Evolutionary conservation across 2,329 filamentous ascomycete species (phyloP).

Genomic region (Parascedosporium putredinis): DNA sequence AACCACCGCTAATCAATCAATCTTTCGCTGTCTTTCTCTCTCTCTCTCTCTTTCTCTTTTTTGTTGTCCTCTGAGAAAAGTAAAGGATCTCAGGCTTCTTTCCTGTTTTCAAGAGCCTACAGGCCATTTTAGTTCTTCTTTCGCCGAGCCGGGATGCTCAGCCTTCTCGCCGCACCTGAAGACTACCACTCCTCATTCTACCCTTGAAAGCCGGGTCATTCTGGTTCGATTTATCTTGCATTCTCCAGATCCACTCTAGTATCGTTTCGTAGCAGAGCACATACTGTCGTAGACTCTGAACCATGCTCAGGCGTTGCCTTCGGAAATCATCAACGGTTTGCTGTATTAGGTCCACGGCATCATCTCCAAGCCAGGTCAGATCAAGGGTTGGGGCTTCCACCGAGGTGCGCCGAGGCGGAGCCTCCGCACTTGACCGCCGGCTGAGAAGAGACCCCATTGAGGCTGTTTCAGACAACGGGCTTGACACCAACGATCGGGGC

Average conservation of each 20-base stretch:
- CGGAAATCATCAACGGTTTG: constrained; percentile 87
- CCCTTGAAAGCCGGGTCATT: neutral
- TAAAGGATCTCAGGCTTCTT: too few species aligned
- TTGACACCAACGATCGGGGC: neutral
- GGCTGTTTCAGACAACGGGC: neutral
- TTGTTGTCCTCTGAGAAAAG: neutral
- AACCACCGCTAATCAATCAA: too few species aligned
- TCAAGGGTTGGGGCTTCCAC: constrained; percentile 22
- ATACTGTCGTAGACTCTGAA: constrained; percentile 86
- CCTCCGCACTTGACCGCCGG: neutral
- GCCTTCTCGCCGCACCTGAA: neutral
- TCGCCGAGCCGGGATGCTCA: too few species aligned
- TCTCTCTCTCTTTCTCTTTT: neutral
- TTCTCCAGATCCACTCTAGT: constrained; percentile 66
- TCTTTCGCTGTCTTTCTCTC: neutral
- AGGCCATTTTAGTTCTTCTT: too few species aligned
- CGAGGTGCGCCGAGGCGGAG: neutral
- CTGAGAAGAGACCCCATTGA: neutral
- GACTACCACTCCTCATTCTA: constrained; percentile 3
- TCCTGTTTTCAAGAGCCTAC: too few species aligned
- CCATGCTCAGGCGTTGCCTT: constrained; percentile 84
- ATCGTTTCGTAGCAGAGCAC: constrained; percentile 95
- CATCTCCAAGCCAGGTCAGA: constrained; percentile 57
- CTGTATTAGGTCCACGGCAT: constrained; percentile 68
- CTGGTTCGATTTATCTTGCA: constrained; percentile 25